Evolutionary conservation across 2,329 filamentous ascomycete genomes (phyloP).

Genomic region (Sarocladium kiliense): DNA sequence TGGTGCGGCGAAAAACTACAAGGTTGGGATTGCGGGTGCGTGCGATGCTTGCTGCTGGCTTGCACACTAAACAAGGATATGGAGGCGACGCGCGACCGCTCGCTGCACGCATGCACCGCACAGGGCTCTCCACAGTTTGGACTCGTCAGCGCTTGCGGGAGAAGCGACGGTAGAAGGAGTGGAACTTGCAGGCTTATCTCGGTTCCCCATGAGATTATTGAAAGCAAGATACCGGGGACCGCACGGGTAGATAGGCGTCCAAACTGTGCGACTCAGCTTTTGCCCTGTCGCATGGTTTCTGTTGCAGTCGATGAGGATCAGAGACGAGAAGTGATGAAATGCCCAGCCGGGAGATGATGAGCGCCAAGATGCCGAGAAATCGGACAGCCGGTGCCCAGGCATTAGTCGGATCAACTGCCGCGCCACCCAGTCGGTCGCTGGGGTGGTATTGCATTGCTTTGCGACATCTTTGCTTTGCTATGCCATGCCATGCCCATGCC

Average conservation of each 20-base stretch:
- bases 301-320: neutral
- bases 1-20: too few relatives aligned
- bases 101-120: too few relatives aligned
- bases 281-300: too few relatives aligned
- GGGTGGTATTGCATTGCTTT: neutral
- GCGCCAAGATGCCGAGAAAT: constrained; percentile 6
- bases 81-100: too few relatives aligned
- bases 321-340: neutral
- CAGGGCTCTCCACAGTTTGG: neutral
- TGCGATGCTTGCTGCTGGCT: too few relatives aligned
- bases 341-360: neutral
- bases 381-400: constrained; percentile 3
- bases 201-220: neutral
- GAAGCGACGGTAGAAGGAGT: constrained; percentile 4
- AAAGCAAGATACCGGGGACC: neutral
- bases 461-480: too few relatives aligned
- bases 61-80: too few relatives aligned
- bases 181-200: constrained; percentile 6
- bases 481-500: too few relatives aligned
- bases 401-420: constrained; percentile 9
- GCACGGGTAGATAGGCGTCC: neutral
- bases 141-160: neutral
- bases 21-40: too few relatives aligned
- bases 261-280: too few relatives aligned
- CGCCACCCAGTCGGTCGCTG: neutral